These are phyloP conservation scores for Pseudonitzschia multiseries DNA, from an alignment of 108 stramenopile genomes.

Conservation along the genomic window DNA sequence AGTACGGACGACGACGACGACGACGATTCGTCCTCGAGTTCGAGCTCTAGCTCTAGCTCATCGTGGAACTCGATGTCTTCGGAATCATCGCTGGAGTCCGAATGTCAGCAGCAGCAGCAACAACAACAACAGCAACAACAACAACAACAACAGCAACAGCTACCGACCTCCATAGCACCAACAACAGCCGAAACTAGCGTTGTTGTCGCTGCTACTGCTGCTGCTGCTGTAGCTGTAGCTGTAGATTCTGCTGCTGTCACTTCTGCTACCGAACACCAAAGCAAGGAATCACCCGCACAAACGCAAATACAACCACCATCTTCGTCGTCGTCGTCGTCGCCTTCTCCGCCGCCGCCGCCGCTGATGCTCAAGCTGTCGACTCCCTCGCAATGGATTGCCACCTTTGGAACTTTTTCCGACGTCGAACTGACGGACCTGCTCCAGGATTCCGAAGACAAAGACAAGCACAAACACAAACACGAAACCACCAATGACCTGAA, in stretches of 20 bases:
- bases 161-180: neutral
- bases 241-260: no score
- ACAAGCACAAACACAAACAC: neutral
- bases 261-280: no score
- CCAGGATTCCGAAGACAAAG: neutral
- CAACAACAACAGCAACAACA: neutral
- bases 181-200: no score
- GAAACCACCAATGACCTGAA: neutral
- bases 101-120: neutral
- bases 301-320: no score
- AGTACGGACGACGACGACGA: neutral
- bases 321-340: no score
- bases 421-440: neutral
- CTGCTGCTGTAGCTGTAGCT: no score
- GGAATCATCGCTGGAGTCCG: no score
- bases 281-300: no score
- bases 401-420: conserved; percentile 7
- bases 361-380: neutral
- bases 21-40: no score
- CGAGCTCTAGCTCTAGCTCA: no score
- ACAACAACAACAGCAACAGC: neutral
- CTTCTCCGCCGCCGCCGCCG: neutral
- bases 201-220: no score
- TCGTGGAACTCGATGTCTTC: no score
- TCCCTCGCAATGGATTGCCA: conserved; percentile 12